Base-by-base conservation (phyloP, 345 rosid species). In the Citrus reticulata region DNA sequence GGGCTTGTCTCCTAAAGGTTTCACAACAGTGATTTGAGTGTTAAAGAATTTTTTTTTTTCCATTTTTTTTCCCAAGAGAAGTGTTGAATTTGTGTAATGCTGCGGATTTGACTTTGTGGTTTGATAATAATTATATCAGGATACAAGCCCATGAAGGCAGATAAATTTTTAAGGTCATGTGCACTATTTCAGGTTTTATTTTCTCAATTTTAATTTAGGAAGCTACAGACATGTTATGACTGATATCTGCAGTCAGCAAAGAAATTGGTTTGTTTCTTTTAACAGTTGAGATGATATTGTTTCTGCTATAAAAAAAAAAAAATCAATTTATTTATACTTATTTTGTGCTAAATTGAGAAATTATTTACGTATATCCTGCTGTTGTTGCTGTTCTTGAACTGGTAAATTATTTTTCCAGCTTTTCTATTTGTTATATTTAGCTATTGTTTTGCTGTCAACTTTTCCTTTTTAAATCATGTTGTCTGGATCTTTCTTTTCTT, bases 361-460 rank as follows among this genome's bases (percentile, higher is more conserved):
- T 1, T 6, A 39, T 74, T 20, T 22, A 42, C 35, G 59, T 73
- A 37, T 71, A 25, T 71, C 55, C 66, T 51, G 81, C 65, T 71
- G 39, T 29, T 78, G 51, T 46, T 64, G 70, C 66, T 83, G 29
- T 69, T 70, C 75, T 27, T 76, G 60, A 58, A 77, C 63, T 25
- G 71, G 51, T n/a, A 75, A 51, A 81, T 35, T 66, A 29, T 25
- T 59, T 49, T 70, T 78, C 66, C 79, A 77, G 82, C 76, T 77
- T 40, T 68, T 79, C 3, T 78, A 59, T 64, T 27, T 64, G 59
- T 80, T 62, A 66, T 42, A 57, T 70, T 70, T 34, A 61, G 70
- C 73, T 42, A 1, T 65, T 10, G 20, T 73, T 73, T 75, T 64
- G 81, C 83, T 78, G 82, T 83, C 79, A 61, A 14, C 9, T 77